Evolutionary conservation across 2,329 filamentous ascomycete genomes (phyloP).

Genomic region (Pezicula radicicola): DNA sequence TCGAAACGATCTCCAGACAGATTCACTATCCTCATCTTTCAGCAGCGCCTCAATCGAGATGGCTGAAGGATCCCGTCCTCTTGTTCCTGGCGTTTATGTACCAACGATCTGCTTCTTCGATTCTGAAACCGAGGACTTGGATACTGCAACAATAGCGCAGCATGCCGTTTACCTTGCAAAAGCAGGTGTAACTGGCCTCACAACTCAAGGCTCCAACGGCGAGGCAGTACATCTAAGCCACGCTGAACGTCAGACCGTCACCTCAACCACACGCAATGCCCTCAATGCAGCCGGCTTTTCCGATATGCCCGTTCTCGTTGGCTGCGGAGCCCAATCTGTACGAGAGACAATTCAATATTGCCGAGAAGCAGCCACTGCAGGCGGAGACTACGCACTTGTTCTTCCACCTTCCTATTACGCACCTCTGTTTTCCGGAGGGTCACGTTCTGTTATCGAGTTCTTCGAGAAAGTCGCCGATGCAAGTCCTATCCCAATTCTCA

Average conservation of each 20-base stretch:
- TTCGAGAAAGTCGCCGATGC: constrained; percentile 60
- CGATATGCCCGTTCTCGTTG: constrained; percentile 62
- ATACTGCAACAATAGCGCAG: constrained; percentile 48
- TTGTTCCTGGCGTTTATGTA: constrained; percentile 62
- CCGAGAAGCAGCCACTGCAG: constrained; percentile 57
- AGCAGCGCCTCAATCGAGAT: constrained; percentile 33
- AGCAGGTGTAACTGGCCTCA: constrained; percentile 57
- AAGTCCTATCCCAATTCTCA: constrained; percentile 72
- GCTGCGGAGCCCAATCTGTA: constrained; percentile 63
- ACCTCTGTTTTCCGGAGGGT: constrained; percentile 51
- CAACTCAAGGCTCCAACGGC: constrained; percentile 65
- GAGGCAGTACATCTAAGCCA: constrained; percentile 65
- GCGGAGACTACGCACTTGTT: constrained; percentile 65
- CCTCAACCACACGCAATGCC: constrained; percentile 55
- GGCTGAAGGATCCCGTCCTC: constrained; percentile 32
- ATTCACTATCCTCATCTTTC: constrained; percentile 35
- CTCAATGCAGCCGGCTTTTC: constrained; percentile 55
- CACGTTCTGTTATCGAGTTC: constrained; percentile 53
- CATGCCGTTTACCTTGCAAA: constrained; percentile 54
- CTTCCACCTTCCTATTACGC: constrained; percentile 69
- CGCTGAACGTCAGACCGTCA: constrained; percentile 57
- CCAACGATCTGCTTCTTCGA: constrained; percentile 75
- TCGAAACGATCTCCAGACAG: constrained; percentile 22
- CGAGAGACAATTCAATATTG: constrained; percentile 64
- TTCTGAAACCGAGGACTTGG: constrained; percentile 61